phyloP scores from a whole-genome alignment of 148 eudicot genomes.

The Nyssa sinensis region DNA sequence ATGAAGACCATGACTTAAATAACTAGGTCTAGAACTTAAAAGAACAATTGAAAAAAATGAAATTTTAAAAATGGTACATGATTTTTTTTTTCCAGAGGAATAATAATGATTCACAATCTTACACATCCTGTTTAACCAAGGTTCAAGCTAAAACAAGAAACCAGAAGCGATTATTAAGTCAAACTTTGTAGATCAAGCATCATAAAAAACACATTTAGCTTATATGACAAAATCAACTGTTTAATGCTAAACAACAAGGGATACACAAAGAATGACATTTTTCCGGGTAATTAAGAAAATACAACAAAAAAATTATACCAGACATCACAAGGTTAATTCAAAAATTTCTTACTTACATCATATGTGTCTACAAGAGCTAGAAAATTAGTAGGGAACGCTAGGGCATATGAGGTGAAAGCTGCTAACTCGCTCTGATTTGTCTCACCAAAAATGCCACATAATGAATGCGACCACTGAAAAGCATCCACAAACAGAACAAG shows the following conservation, averaged over 20 bases:
- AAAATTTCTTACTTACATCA: slow-evolving; percentile 65
- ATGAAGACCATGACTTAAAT: not conserved
- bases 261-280: not conserved
- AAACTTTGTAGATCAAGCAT: not conserved
- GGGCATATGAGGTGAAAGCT: slow-evolving; percentile 92
- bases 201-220: not conserved
- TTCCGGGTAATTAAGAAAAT: not conserved
- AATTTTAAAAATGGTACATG: not conserved
- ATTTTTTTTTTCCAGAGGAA: not conserved
- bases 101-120: not conserved
- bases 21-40: not conserved
- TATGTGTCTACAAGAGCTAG: slow-evolving; percentile 98
- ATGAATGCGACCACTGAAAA: slow-evolving; percentile 56
- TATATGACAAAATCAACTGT: not conserved
- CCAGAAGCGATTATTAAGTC: not conserved
- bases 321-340: not conserved
- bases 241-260: not conserved
- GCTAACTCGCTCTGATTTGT: slow-evolving; percentile 96
- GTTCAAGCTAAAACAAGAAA: not conserved
- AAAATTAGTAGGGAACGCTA: slow-evolving; percentile 82
- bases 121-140: not conserved
- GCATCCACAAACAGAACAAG: slow-evolving; percentile 10
- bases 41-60: not conserved
- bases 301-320: not conserved
- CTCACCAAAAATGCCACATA: slow-evolving; percentile 64